These are phyloP conservation scores for Cladophialophora immunda DNA, from an alignment of 2,329 filamentous ascomycete genomes.

Conservation along the genomic window DNA sequence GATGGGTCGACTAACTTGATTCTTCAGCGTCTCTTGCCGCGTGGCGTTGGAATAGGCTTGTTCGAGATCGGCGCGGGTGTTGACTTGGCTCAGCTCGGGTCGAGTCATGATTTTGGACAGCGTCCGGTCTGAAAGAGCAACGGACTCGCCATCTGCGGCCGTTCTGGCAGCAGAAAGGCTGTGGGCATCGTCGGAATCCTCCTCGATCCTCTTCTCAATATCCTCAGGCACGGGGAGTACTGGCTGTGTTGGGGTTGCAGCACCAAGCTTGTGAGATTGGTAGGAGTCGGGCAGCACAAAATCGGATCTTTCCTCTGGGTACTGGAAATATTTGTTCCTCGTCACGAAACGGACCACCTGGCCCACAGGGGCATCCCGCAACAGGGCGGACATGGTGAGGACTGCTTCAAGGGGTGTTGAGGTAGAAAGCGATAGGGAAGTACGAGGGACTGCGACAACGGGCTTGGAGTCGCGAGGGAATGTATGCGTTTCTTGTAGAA, in stretches of 20 bases:
- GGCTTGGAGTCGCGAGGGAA: background rate
- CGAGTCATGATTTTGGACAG: slow-evolving; percentile 38
- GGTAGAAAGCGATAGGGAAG: background rate
- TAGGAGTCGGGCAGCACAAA: slow-evolving; percentile 42
- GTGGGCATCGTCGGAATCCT: slow-evolving; percentile 22
- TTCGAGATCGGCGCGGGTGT: slow-evolving; percentile 35
- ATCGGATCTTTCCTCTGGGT: slow-evolving; percentile 53
- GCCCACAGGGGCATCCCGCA: slow-evolving; percentile 58
- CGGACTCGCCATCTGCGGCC: slow-evolving; percentile 32
- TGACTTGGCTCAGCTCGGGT: slow-evolving; percentile 31
- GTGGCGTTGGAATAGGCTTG: slow-evolving; percentile 37
- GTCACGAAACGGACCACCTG: slow-evolving; percentile 56
- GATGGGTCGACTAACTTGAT: slow-evolving; percentile 34
- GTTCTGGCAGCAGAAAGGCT: slow-evolving; percentile 30
- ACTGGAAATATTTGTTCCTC: slow-evolving; percentile 53
- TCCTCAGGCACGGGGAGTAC: slow-evolving; percentile 19
- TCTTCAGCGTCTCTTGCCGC: slow-evolving; percentile 35
- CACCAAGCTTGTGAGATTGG: slow-evolving; percentile 12
- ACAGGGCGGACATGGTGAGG: slow-evolving; percentile 33
- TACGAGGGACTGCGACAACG: background rate
- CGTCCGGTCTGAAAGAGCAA: slow-evolving; percentile 21
- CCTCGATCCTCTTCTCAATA: slow-evolving; percentile 29
- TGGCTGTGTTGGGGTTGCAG: slow-evolving; percentile 4
- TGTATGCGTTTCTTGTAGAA: background rate
- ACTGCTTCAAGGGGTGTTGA: background rate